Evolutionary conservation across 139 green algal species (phyloP).

Genomic region (Desmodesmus armatus): DNA sequence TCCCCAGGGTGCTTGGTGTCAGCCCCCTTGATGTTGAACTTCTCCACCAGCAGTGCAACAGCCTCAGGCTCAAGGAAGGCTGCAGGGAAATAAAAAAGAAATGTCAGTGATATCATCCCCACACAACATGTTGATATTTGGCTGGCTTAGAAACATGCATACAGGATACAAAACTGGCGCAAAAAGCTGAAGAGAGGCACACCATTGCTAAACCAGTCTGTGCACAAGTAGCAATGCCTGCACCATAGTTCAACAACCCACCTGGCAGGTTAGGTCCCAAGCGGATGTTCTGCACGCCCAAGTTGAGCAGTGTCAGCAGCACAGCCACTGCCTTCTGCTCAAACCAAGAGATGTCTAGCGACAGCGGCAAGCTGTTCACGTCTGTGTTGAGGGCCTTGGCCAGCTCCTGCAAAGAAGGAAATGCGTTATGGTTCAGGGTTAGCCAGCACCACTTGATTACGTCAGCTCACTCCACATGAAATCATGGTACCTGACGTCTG

Average conservation of each 20-base stretch:
- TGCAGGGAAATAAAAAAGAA: not conserved
- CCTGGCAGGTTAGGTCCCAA: slow-evolving; percentile 78
- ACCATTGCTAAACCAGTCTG: not conserved
- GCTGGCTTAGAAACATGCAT: no score
- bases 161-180: no score
- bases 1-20: slow-evolving; percentile 66
- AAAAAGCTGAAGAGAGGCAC: no score
- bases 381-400: slow-evolving; percentile 70
- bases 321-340: slow-evolving; percentile 88
- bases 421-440: no score
- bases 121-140: no score
- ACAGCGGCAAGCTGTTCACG: slow-evolving; percentile 73
- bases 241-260: no score
- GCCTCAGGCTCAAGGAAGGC: not conserved
- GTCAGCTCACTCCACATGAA: no score
- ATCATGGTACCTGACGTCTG: no score
- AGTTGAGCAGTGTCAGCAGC: slow-evolving; percentile 82
- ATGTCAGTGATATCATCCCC: not conserved
- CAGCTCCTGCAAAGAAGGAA: no score
- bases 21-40: slow-evolving; percentile 70
- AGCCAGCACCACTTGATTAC: no score
- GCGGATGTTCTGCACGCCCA: slow-evolving; percentile 82
- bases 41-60: slow-evolving; percentile 67
- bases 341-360: slow-evolving; percentile 75
- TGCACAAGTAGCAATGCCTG: not conserved